Percentiles rank a stretch among this genome's conserved stretches.
phyloP scores from a whole-genome alignment of 306 rosid genomes.

The Adenanthera pavonina region DNA sequence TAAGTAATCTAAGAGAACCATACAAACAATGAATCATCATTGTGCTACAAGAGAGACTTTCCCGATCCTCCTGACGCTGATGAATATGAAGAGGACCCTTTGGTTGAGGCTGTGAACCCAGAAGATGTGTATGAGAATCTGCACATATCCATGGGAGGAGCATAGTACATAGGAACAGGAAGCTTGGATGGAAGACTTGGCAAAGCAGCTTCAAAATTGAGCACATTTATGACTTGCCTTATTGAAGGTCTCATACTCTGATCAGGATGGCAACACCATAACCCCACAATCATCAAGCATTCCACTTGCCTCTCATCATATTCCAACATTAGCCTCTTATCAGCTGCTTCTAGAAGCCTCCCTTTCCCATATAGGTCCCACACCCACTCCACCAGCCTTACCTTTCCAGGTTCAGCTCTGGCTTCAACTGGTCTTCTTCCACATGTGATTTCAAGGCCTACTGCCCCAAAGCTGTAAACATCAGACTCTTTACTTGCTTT shows the following conservation, averaged over 20 bases:
- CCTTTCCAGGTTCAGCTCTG: constrained; percentile 49
- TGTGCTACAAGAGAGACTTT: constrained; percentile 46
- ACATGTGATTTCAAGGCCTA: constrained; percentile 70
- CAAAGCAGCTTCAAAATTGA: constrained; percentile 54
- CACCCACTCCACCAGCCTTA: constrained; percentile 73
- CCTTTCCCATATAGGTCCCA: constrained; percentile 77
- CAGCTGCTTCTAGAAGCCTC: constrained; percentile 53
- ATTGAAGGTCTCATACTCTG: constrained; percentile 59
- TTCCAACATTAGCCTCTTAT: constrained; percentile 44
- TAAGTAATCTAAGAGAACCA: neutral
- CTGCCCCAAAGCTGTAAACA: constrained; percentile 79
- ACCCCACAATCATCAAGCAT: constrained; percentile 61
- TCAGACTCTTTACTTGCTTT: constrained; percentile 77
- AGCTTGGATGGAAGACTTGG: constrained; percentile 65
- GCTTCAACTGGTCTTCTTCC: constrained; percentile 73
- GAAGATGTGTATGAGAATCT: constrained; percentile 55
- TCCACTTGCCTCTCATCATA: constrained; percentile 58
- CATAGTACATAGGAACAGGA: constrained; percentile 70
- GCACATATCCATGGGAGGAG: constrained; percentile 57
- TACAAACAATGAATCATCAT: neutral
- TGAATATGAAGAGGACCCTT: constrained; percentile 54
- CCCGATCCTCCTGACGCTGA: constrained; percentile 58
- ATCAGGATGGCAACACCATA: constrained; percentile 87
- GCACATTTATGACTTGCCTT: constrained; percentile 69
- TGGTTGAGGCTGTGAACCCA: constrained; percentile 35